Evolutionary conservation across 345 rosid species (phyloP), one percentile per base, ranked within the genome.

Genomic region (Gossypium arboreum): DNA sequence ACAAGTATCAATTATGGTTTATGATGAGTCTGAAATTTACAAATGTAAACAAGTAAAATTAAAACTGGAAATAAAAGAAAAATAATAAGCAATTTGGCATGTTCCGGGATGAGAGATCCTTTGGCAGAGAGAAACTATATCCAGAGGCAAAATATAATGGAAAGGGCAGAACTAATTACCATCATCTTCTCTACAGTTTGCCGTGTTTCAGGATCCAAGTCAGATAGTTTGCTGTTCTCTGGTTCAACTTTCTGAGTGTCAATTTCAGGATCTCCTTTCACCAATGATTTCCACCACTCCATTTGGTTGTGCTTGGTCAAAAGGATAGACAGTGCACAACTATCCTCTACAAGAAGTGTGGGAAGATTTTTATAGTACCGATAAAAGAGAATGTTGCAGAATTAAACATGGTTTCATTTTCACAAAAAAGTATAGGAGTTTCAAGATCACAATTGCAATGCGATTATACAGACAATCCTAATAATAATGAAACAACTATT

Each of bases 171-270:
- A 59, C 63, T 27, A 58, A 54, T 72, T 89, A 91, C 99, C 97
- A 92, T 88, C 98, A 91, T 92, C 83, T 94, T 94, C 77, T 94
- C 98, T 60, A 94, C 94, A 16, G 91, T 82, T 24, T 80, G 84
- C 25, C 97, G 81, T 34, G 93, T 90, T 78, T 94, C 97, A 0
- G 93, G 86, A 77, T 94, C 98, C 18, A 92, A 84, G 85, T 95
- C 98, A 70, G 88, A 76, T 5, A 95, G 76, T 72, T 89, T 93
- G 89, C 97, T 95, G 77, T 66, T 91, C 84, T 93, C 98, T 45
- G 94, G 98, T 71, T 95, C 99, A 65, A 90, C 98, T 76, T 91
- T 93, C 86, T 93, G 98, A 44, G 98, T 93, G 76, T 95, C 96
- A 59, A 95, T 80, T 73, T 93, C 92, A 76, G 97, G 94, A 34